Percentiles rank a stretch among this genome's conserved stretches.
These are phyloP conservation scores for Ceratocystis smalleyi DNA, from an alignment of 2,329 filamentous ascomycete genomes.

Conservation along the genomic window DNA sequence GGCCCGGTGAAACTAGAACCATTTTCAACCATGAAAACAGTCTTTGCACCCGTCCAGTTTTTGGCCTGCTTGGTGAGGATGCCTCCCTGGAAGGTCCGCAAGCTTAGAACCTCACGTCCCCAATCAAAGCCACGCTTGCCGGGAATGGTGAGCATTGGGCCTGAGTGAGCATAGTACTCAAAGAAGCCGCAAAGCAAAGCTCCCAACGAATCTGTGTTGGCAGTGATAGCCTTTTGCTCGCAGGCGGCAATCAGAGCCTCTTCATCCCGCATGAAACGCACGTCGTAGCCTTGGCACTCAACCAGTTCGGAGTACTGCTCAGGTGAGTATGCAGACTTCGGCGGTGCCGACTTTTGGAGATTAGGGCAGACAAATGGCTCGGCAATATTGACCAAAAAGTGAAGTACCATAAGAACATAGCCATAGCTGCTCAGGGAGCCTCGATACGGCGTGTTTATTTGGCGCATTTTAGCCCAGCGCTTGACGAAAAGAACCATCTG, in stretches of 20 bases:
- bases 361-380: slow-evolving; percentile 74
- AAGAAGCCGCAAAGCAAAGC: slow-evolving; percentile 70
- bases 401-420: slow-evolving; percentile 81
- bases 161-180: slow-evolving; percentile 60
- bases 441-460: slow-evolving; percentile 73
- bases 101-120: slow-evolving; percentile 62
- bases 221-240: slow-evolving; percentile 41
- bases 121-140: slow-evolving; percentile 54
- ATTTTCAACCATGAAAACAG: slow-evolving; percentile 27
- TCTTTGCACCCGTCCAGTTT: slow-evolving; percentile 74
- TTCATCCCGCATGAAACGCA: slow-evolving; percentile 68
- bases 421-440: slow-evolving; percentile 82
- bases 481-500: slow-evolving; percentile 77
- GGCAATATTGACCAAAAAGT: slow-evolving; percentile 73
- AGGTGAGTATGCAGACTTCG: slow-evolving; percentile 24
- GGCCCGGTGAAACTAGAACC: background rate
- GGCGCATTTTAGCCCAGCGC: slow-evolving; percentile 72
- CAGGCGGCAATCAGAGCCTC: slow-evolving; percentile 49
- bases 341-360: slow-evolving; percentile 46
- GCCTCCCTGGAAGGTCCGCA: slow-evolving; percentile 51
- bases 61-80: slow-evolving; percentile 60
- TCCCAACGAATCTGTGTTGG: slow-evolving; percentile 55
- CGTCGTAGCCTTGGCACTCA: slow-evolving; percentile 47
- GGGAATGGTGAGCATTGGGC: slow-evolving; percentile 35
- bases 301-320: slow-evolving; percentile 26